Evolutionary conservation across 148 eudicot species (phyloP).

Genomic region (Diospyros kaki): DNA sequence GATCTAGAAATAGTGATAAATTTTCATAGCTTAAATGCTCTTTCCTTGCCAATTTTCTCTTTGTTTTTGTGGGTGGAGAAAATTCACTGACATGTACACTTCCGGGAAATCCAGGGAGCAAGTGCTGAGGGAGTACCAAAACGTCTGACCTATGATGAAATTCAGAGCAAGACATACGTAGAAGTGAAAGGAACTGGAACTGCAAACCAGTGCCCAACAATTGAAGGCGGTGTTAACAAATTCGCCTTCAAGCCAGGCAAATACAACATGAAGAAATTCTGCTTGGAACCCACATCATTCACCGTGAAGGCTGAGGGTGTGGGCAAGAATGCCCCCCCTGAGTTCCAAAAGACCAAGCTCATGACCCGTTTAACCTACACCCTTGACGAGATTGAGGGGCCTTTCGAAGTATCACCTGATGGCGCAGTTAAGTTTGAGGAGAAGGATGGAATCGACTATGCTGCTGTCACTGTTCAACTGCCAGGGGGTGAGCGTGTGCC

Average conservation of each 20-base stretch:
- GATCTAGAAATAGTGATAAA: background rate
- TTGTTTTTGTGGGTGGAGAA: background rate
- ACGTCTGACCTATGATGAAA: slow-evolving; percentile 82
- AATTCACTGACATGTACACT: background rate
- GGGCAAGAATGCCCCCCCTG: slow-evolving; percentile 72
- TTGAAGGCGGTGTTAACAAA: slow-evolving; percentile 57
- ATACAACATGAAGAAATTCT: slow-evolving; percentile 86
- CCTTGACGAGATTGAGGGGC: slow-evolving; percentile 94
- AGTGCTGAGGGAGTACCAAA: slow-evolving; percentile 80
- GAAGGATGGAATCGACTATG: slow-evolving; percentile 97
- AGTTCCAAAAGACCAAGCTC: slow-evolving; percentile 95
- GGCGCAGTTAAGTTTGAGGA: slow-evolving; percentile 90
- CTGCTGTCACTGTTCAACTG: slow-evolving; percentile 95
- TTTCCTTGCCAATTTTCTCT: background rate
- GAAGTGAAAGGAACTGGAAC: slow-evolving; percentile 98
- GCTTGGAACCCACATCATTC: slow-evolving; percentile 93
- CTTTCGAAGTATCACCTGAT: slow-evolving; percentile 76
- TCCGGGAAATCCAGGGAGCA: slow-evolving; percentile 59
- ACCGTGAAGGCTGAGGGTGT: slow-evolving; percentile 87
- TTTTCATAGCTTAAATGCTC: background rate
- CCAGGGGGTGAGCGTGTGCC: slow-evolving; percentile 99
- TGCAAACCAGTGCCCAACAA: slow-evolving; percentile 96
- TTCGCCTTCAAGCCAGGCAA: slow-evolving; percentile 91
- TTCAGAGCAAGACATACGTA: slow-evolving; percentile 93
- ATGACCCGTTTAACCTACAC: slow-evolving; percentile 99